Conservation (phyloP, 805 yeast genomes). For the Lipomyces chichibuensis region DNA sequence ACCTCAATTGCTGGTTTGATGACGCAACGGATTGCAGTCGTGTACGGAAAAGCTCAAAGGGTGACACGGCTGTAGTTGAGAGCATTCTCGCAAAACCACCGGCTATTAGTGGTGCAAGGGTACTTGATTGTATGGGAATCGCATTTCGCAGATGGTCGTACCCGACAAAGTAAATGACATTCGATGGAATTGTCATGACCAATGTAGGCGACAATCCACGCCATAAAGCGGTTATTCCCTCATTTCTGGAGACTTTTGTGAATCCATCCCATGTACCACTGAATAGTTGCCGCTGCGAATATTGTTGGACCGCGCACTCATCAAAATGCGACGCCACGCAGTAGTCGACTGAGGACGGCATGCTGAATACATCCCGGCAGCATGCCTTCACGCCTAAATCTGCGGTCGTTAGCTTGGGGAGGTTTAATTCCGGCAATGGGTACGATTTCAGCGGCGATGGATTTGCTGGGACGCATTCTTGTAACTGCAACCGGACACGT, state of each 20-base stretch:
- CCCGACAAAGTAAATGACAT: conserved; percentile 91
- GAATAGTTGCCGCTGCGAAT: conserved; percentile 45
- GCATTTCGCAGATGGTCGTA: conserved; percentile 82
- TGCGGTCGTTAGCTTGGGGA: conserved; percentile 29
- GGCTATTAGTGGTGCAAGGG: conserved; percentile 74
- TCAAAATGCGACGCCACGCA: conserved; percentile 46
- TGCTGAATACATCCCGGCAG: conserved; percentile 48
- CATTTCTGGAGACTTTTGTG: conserved; percentile 62
- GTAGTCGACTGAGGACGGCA: conserved; percentile 45
- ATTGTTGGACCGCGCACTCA: conserved; percentile 43
- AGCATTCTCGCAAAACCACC: conserved; percentile 82
- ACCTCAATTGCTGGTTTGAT: conserved; percentile 9
- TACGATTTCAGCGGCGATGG: conserved; percentile 50
- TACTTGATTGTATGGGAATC: conserved; percentile 56
- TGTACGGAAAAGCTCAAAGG: conserved; percentile 84
- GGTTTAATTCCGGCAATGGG: conserved; percentile 14
- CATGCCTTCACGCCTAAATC: conserved; percentile 47
- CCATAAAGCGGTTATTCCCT: conserved; percentile 82
- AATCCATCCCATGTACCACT: conserved; percentile 79
- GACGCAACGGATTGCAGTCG: conserved; percentile 71
- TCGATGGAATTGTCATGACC: conserved; percentile 86
- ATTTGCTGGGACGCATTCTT: conserved; percentile 66
- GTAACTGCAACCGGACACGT: conserved; percentile 50
- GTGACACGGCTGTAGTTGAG: conserved; percentile 85
- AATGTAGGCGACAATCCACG: conserved; percentile 83